Percentiles rank a stretch among this genome's conserved stretches.
Conservation (phyloP, 2,329 filamentous ascomycete genomes). For the Fusarium devonianum region DNA sequence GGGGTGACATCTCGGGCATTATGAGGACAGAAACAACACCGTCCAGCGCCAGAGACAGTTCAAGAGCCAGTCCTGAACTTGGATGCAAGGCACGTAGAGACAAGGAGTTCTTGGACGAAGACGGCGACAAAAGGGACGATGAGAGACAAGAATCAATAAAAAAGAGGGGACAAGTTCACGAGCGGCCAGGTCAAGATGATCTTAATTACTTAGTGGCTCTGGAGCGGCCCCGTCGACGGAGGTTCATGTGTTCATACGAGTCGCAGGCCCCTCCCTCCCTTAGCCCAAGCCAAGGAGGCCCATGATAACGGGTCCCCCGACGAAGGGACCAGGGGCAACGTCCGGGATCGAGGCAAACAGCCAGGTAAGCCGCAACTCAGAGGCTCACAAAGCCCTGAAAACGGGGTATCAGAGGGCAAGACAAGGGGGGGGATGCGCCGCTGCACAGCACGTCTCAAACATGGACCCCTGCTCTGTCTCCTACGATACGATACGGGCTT, state of each 20-base stretch:
- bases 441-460: too few species aligned
- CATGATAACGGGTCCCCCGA: conserved; percentile 28
- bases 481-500: neutral
- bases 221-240: conserved; percentile 21
- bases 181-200: conserved; percentile 23
- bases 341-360: conserved; percentile 5
- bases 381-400: conserved; percentile 1
- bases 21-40: conserved; percentile 11
- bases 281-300: conserved; percentile 15
- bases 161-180: conserved; percentile 30
- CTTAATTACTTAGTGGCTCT: conserved; percentile 30
- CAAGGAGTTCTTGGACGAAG: conserved; percentile 18
- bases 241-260: conserved; percentile 25
- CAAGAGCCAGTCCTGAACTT: conserved; percentile 33
- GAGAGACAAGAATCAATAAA: conserved; percentile 28
- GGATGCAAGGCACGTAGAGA: conserved; percentile 8
- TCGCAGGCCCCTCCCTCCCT: conserved; percentile 22
- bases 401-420: neutral
- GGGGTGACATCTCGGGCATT: conserved; percentile 26
- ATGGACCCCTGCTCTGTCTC: too few species aligned
- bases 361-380: neutral
- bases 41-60: conserved; percentile 13
- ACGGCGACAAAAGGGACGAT: conserved; percentile 13
- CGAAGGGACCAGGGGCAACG: conserved; percentile 16
- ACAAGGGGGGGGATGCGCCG: too few species aligned